phyloP scores from a whole-genome alignment of 192 early-diverging fungal species.

The Coemansia guatemalensis region DNA sequence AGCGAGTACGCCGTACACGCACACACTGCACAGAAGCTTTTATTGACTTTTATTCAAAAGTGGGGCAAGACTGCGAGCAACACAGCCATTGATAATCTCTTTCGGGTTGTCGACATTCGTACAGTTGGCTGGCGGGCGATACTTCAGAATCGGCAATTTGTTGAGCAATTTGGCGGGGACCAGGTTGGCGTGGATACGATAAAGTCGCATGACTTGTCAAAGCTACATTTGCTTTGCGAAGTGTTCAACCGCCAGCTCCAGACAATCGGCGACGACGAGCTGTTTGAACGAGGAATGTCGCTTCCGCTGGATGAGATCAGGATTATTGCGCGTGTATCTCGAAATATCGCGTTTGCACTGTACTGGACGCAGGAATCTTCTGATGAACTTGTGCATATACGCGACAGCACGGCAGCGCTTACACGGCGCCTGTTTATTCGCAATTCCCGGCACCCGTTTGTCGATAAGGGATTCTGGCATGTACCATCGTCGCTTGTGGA shows the following conservation, averaged over 20 bases:
- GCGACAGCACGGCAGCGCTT: constrained; percentile 62
- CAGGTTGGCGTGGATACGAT: constrained; percentile 23
- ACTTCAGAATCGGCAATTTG: constrained; percentile 27
- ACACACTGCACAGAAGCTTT: constrained; percentile 28
- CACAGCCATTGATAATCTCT: constrained; percentile 41
- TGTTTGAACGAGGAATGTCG: constrained; percentile 59
- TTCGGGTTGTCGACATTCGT: constrained; percentile 44
- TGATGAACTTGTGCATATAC: constrained; percentile 56
- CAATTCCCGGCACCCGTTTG: constrained; percentile 43
- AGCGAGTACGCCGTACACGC: neutral
- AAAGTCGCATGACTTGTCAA: constrained; percentile 17
- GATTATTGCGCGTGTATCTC: constrained; percentile 27
- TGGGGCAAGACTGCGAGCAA: constrained; percentile 44
- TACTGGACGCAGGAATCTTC: constrained; percentile 59
- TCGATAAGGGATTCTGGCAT: constrained; percentile 46
- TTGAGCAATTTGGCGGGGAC: constrained; percentile 31
- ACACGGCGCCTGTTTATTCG: constrained; percentile 66
- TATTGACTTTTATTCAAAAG: constrained; percentile 38
- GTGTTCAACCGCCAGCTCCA: constrained; percentile 68
- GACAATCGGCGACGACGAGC: constrained; percentile 86
- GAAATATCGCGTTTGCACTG: constrained; percentile 73
- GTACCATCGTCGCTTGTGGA: constrained; percentile 38
- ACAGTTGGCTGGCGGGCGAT: constrained; percentile 33
- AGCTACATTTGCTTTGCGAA: constrained; percentile 70
- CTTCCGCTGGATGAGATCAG: constrained; percentile 30